Base-by-base conservation (phyloP, 768 basidiomycete genomes). In the Leccinum disarticulatum region DNA sequence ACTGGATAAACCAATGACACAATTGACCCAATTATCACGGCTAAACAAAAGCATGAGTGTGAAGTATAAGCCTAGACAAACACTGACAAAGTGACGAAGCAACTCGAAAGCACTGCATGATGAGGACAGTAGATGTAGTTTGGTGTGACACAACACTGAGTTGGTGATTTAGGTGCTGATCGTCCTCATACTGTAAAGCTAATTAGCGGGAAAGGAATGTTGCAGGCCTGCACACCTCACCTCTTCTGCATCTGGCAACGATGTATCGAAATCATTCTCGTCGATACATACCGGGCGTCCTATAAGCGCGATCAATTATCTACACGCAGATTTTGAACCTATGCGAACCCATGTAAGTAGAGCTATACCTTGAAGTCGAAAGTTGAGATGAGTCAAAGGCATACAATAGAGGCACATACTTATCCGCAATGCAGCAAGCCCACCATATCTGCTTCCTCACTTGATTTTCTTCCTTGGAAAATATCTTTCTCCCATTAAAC, bases 391-490 rank as follows among this genome's bases (percentile, higher is more conserved):
- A 31, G 22, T 58, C 36, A 41, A 25, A 53, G 19, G 52, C 25
- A 48, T 53, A 35, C 56, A n/a, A 57, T 25, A 33, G 46, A 60
- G n/a, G 33, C 49, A 64, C 81, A 33, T 62, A 90, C 88, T 87
- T 82, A 66, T 93, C 89, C 47, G 84, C 83, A 47, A 87, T 75
- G 65, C 83, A 81, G 68, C 89, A 91, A 15, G 81, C 79, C 87
- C 88, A 91, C 90, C 90, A 93, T 47, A 91, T 87, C 63, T 90
- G 88, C 53, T 84, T 83, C 61, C 90, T 80, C 5, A 80, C 82
- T 70, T 91, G 88, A 30, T 82, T 85, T 70, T 92, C 91, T 65
- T 84, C 80, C 14, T 74, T 69, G 9, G 82, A 82, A 64, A 92
- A 90, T 36, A 92, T 70, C 58, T 80, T 79, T 51, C 77, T 80